phyloP scores from a whole-genome alignment of 192 early-diverging fungal species.

The Podila epicladia region DNA sequence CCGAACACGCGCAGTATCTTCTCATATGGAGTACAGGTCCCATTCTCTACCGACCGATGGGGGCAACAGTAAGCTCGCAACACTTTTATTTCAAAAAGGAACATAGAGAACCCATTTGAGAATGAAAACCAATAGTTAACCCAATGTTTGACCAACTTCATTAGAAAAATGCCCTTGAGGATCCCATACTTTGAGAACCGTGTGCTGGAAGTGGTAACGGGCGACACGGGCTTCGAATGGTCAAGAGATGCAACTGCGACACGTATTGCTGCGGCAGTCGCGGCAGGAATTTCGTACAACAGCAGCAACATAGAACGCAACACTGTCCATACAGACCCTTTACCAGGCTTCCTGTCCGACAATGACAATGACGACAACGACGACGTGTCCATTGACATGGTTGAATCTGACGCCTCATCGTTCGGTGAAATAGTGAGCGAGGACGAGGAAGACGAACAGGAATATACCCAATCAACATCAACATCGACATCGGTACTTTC shows the following conservation, averaged over 20 bases:
- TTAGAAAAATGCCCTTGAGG: conserved; percentile 37
- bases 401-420: conserved; percentile 14
- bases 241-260: conserved; percentile 28
- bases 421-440: conserved; percentile 1
- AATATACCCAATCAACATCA: too few relatives aligned
- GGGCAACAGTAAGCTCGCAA: conserved; percentile 15
- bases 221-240: conserved; percentile 34
- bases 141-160: too few relatives aligned
- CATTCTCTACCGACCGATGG: conserved; percentile 2
- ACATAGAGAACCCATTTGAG: too few relatives aligned
- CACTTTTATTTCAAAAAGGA: too few relatives aligned
- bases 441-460: too few relatives aligned
- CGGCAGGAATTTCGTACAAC: conserved; percentile 2
- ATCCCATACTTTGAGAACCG: conserved; percentile 41
- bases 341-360: conserved; percentile 12
- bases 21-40: conserved; percentile 32
- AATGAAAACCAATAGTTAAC: too few relatives aligned
- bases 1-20: conserved; percentile 27
- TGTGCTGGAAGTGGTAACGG: conserved; percentile 24
- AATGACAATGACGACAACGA: neutral
- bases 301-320: conserved; percentile 11
- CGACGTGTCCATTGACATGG: conserved; percentile 18
- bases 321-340: conserved; percentile 30
- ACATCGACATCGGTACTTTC: too few relatives aligned
- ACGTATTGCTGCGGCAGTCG: conserved; percentile 20